Evolutionary conservation across 148 eudicot species (phyloP).

Genomic region (Heliosperma pusillum): DNA sequence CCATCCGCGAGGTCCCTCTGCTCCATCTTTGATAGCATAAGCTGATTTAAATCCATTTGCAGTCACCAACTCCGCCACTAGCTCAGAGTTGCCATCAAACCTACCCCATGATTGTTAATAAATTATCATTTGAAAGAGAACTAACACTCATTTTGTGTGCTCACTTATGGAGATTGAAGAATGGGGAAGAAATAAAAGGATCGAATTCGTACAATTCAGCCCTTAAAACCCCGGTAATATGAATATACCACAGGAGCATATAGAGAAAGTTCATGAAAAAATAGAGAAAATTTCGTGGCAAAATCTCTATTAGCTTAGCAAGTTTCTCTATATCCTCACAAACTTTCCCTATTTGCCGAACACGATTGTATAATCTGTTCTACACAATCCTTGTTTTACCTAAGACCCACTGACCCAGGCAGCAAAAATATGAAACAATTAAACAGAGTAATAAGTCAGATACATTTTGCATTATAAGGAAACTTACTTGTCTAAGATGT

Average conservation of each 20-base stretch:
- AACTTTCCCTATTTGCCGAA: no score
- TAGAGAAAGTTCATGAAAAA: no score
- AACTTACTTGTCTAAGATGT: conserved; percentile 89
- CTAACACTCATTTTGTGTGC: neutral
- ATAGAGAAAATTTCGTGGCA: no score
- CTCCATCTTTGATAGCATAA: conserved; percentile 94
- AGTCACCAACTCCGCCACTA: conserved; percentile 84
- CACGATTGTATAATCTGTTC: no score
- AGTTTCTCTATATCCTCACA: no score
- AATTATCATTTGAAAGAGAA: neutral
- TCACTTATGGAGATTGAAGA: neutral
- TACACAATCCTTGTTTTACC: no score
- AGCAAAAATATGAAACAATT: neutral
- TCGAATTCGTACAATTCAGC: no score
- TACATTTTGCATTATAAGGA: neutral
- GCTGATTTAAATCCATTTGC: conserved; percentile 93
- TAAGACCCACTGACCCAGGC: no score
- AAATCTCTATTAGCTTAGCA: no score
- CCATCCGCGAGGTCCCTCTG: conserved; percentile 97
- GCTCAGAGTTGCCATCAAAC: conserved; percentile 92
- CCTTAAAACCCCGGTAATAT: no score
- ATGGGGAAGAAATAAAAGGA: neutral
- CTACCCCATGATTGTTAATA: conserved; percentile 31
- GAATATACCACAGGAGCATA: no score
- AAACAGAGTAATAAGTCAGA: neutral